phyloP scores from a whole-genome alignment of 495 filamentous ascomycete species.

The Penicillium pulvis region DNA sequence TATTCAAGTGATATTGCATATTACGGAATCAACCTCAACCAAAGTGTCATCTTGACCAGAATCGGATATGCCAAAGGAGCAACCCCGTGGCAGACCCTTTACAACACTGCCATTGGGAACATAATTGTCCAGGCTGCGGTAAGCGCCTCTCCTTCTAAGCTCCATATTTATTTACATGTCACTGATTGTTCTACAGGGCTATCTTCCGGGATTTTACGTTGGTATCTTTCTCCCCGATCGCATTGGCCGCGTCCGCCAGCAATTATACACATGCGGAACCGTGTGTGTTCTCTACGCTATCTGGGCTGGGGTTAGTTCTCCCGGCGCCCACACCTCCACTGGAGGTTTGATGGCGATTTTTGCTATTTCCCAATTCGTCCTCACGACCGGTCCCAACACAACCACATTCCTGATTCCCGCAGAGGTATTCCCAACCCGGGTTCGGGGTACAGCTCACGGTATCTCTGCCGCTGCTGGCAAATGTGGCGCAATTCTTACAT shows the following conservation, averaged over 20 bases:
- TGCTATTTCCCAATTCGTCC: constrained; percentile 30
- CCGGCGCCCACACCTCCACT: constrained; percentile 29
- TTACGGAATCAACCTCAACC: constrained; percentile 44
- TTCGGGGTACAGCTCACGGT: constrained; percentile 30
- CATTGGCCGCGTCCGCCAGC: constrained; percentile 34
- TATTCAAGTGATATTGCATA: constrained; percentile 34
- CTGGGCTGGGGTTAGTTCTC: constrained; percentile 32
- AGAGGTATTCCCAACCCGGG: constrained; percentile 32
- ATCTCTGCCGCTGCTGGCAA: constrained; percentile 30
- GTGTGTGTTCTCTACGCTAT: constrained; percentile 35
- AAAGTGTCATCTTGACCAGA: constrained; percentile 33
- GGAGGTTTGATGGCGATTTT: constrained; percentile 33
- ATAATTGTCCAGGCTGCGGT: constrained; percentile 36
- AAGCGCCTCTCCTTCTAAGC: not conserved
- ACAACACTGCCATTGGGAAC: constrained; percentile 36
- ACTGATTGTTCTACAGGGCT: constrained; percentile 19
- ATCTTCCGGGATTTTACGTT: constrained; percentile 38
- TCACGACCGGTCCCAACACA: constrained; percentile 33
- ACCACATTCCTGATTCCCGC: constrained; percentile 36
- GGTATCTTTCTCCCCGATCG: constrained; percentile 37
- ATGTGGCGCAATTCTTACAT: constrained; percentile 28
- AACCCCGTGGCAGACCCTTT: constrained; percentile 33
- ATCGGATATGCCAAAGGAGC: constrained; percentile 36
- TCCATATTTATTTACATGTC: not conserved
- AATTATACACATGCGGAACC: constrained; percentile 30